Evolutionary conservation across 208 protist genomes (phyloP).

Genomic region (Leishmania mexicana): DNA sequence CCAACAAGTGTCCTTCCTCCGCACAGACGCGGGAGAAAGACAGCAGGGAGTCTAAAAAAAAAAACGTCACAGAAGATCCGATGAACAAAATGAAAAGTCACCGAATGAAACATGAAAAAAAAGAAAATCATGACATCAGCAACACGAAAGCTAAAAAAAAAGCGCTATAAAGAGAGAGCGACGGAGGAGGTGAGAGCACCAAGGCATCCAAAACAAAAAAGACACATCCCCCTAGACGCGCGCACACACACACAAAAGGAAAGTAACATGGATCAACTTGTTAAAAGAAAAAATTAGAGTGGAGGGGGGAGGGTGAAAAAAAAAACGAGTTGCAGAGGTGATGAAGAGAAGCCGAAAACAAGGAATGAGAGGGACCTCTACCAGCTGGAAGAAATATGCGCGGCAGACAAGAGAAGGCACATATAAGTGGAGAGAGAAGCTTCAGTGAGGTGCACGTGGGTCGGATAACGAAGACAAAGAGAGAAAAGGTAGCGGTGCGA

Average conservation of each 20-base stretch:
- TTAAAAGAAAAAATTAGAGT: background rate
- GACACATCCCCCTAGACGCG: background rate
- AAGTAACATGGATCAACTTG: background rate
- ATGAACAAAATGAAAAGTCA: background rate
- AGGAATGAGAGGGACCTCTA: background rate
- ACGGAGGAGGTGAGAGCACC: background rate
- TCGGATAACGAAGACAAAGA: background rate
- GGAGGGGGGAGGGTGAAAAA: background rate
- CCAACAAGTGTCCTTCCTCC: background rate
- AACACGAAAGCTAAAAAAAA: background rate
- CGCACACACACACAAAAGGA: background rate
- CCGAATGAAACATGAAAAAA: background rate
- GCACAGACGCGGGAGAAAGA: background rate
- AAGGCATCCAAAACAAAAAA: background rate
- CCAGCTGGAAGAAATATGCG: background rate
- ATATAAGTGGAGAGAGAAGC: background rate
- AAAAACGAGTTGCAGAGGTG: slow-evolving; percentile 4
- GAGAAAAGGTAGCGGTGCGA: background rate
- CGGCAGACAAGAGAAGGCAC: background rate
- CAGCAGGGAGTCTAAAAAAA: background rate
- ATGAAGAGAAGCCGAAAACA: background rate
- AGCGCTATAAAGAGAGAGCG: background rate
- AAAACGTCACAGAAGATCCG: background rate
- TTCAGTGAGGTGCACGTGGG: background rate
- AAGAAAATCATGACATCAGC: background rate